Evolutionary conservation across 2,329 filamentous ascomycete genomes (phyloP), one percentile per base, ranked within the genome.

Genomic region (Ilyonectria mors-panacis): DNA sequence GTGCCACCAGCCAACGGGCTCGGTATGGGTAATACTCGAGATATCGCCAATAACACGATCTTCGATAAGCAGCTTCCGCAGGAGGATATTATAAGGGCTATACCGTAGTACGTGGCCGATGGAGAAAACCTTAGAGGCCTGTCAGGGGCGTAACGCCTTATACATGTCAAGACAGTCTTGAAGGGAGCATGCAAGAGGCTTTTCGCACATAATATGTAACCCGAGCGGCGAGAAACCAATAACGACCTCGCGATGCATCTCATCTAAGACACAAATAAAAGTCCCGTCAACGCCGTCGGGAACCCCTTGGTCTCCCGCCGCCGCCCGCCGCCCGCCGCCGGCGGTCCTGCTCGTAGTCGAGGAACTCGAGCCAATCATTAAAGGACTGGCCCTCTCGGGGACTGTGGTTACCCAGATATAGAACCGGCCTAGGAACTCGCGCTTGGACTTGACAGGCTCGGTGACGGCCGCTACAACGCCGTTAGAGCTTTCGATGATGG

Each of bases 1-100:
- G 79, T 98, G 96, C 94, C 94, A 98, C 91, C 93, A 97, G 1
- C 96, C 96, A 0, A 99, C 92, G 0, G 96, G 96, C 80, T 98
- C 96, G 0, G 94, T 96, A 80, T 98, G 96, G 70, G 97, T 93
- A 44, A 97, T 86, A 44, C 93, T 95, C 58, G 97, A 84, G 33
- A 98, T 85, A 61, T 98, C 93, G 7, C 96, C 96, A 76, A 99
- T 92, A 12, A 91, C 88, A 12, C 87, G 86, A 59, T 97, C 89
- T 70, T 92, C 87, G 1, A 94, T 86, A 5, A 98, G 85, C 17
- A 98, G 83, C 77, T 92, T 91, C 56, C 94, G 90, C 30, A 99
- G 85, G 62, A 95, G 83, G 80, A 94, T 92, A 78, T 98, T 98
- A 80, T 98, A 95, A 10, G 95, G 95, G 74, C 92, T 97, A 80